These are phyloP conservation scores for Chalciporus pseudorubinellus DNA, from an alignment of 768 basidiomycete genomes.

Conservation along the genomic window DNA sequence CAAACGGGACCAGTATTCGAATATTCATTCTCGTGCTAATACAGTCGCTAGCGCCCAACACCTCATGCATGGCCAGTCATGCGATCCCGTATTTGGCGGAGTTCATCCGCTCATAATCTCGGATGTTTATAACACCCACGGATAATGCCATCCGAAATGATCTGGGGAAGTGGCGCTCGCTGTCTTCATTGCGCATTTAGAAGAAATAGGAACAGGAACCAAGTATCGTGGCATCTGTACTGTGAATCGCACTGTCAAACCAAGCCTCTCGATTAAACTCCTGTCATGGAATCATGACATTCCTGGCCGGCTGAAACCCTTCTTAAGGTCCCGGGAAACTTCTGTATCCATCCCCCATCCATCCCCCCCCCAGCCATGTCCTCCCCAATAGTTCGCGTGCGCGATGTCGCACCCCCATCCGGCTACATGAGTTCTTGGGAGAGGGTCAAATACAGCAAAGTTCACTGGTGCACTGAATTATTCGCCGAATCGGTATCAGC, in stretches of 20 bases:
- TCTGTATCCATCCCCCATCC: neutral
- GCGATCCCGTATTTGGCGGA: too few species aligned
- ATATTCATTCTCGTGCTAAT: too few species aligned
- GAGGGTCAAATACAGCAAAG: slow-evolving; percentile 40
- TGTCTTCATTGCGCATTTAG: too few species aligned
- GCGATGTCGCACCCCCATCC: slow-evolving; percentile 42
- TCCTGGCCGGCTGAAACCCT: neutral
- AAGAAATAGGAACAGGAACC: slow-evolving; percentile 3
- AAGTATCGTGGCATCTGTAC: too few species aligned
- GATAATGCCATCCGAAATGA: too few species aligned
- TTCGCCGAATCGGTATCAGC: slow-evolving; percentile 56
- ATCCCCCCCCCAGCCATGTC: slow-evolving; percentile 18
- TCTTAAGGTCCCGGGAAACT: slow-evolving; percentile 9
- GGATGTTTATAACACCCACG: too few species aligned
- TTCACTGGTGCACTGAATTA: slow-evolving; percentile 56
- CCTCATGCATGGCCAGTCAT: too few species aligned
- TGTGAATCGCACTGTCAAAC: slow-evolving; percentile 1
- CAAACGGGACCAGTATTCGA: too few species aligned
- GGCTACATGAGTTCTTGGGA: slow-evolving; percentile 50
- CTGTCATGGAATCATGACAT: neutral
- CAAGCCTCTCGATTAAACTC: neutral
- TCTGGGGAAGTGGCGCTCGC: too few species aligned
- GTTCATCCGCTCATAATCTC: too few species aligned
- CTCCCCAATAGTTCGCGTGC: slow-evolving; percentile 34
- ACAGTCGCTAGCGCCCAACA: too few species aligned